Evolutionary conservation across 106 monocot species (phyloP), one percentile per base, ranked within the genome.

Genomic region (Narthecium ossifragum): DNA sequence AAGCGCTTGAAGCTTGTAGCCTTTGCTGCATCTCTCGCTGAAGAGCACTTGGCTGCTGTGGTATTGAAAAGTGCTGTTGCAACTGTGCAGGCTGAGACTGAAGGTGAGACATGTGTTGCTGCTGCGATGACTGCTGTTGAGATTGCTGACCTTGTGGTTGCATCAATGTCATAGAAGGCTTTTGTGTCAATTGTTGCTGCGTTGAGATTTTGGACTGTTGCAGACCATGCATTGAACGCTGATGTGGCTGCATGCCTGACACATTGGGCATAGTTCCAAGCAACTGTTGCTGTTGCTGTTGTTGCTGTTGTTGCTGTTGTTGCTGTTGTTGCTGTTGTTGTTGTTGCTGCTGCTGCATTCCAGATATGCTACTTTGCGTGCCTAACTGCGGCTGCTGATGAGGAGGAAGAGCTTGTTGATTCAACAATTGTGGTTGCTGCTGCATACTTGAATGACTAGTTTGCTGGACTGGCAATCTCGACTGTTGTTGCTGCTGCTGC

Each of bases 361-460:
- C 74, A 38, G 67, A 59, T 12, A 43, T 43, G 43, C 18, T 43
- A 3, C 18, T 13, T 21, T 73, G 86, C 14, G 51, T 27, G 15
- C 60, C 53, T 32, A 70, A 30, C 32, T 47, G 67, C 26, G 41
- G 60, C 28, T 45, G 60, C 21, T 60, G 89, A 57, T 85, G 82
- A 49, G 75, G 70, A 33, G 73, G 67, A 14, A 89, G 52, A 51
- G 32, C 60, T 30, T 71, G 80, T 51, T 74, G 84, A 75, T 75
- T 77, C 51, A 92, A 31, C 60, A 81, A 56, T 31, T 71, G 75
- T 56, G 84, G 81, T 34, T 69, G 24, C 45, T 85, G 81, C 27
- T 88, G 85, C 88, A 88, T 79, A 66, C 37, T 72, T 51, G 70
- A 39, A 53, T 85, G 68, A 75, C 60, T 78, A 64, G 75, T 81